Base-by-base conservation (phyloP, 805 yeast species). In the Barnettozyma vustinii region DNA sequence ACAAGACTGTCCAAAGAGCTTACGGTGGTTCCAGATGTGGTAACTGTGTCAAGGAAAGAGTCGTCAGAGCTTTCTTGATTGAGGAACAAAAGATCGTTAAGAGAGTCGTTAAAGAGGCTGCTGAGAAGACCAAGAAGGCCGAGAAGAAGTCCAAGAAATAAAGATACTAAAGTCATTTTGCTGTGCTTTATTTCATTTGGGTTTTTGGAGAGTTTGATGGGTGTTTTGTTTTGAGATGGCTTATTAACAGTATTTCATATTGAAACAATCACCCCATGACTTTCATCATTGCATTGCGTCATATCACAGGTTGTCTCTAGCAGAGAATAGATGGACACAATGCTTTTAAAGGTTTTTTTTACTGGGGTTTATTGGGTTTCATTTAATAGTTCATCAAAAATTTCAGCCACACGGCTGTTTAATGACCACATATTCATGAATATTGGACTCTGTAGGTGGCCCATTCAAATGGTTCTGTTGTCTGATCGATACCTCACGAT, bases 1-100 rank as follows among this genome's bases (percentile, higher is more conserved):
- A 85, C 82, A 94, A 94, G 85, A 87, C 96, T 65, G 99, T 94
- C 65, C 91, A 92, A 72, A 94, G 99, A 84, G 91, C 97, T 68
- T 94, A 94, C 92, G 99, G 99, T 82, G 99, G 99, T 76, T 84
- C 88, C 71, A 86, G 87, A 82, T 89, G 94, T 81, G 97, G 92
- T 75, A 89, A 81, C 88, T 89, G 96, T 81, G 98, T 92, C 73
- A 92, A 92, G 86, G 96, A 92, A 79, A 89, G 97, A 85, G 84
- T 94, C 68, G 92, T 92, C 74, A 92, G 99, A 81, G 97, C 99
- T 71, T 94, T 94, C 89, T 85, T 94, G 76, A 88, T 94, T 65
- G 99, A 95, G 83, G 99, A 94, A 81, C 98, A 94, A 82, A 94
- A 94, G 88, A 91, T 94, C 62, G 99, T 94, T 73, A 95, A 94